Conservation (phyloP, 345 rosid genomes). For the Murraya koenigii region DNA sequence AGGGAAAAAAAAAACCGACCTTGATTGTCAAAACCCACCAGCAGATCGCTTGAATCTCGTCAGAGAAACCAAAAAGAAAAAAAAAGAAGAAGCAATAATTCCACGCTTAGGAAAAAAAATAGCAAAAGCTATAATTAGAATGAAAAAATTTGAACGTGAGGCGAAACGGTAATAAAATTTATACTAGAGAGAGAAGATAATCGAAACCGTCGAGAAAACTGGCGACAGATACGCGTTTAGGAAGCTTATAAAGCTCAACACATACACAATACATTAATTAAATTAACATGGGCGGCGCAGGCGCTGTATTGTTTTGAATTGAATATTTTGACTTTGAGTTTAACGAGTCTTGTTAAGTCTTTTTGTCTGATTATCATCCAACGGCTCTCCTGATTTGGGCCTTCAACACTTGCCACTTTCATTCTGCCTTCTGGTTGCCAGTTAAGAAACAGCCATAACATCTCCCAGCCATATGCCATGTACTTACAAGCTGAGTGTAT, state of each 20-base stretch:
- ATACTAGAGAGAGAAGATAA: not conserved
- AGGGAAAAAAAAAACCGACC: constrained; percentile 1
- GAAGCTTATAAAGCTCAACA: not conserved
- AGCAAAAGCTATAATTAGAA: not conserved
- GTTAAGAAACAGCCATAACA: not conserved
- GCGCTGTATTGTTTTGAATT: constrained; percentile 23
- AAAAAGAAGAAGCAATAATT: not conserved
- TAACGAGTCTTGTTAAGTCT: not conserved
- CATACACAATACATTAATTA: not conserved
- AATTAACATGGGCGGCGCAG: not conserved
- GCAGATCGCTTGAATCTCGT: constrained; percentile 11
- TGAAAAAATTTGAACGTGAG: not conserved
- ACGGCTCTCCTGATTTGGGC: not conserved
- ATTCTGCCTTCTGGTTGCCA: not conserved
- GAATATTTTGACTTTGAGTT: constrained; percentile 1
- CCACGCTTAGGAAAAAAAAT: not conserved
- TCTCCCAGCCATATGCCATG: no score
- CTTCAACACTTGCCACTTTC: not conserved
- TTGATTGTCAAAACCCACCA: constrained; percentile 4
- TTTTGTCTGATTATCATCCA: not conserved
- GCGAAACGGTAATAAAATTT: not conserved
- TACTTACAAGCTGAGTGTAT: no score
- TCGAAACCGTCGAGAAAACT: not conserved
- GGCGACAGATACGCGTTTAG: constrained; percentile 14
- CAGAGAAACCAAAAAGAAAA: not conserved